Evolutionary conservation across 805 yeast species (phyloP).

Genomic region (Metschnikowia picachoensis): DNA sequence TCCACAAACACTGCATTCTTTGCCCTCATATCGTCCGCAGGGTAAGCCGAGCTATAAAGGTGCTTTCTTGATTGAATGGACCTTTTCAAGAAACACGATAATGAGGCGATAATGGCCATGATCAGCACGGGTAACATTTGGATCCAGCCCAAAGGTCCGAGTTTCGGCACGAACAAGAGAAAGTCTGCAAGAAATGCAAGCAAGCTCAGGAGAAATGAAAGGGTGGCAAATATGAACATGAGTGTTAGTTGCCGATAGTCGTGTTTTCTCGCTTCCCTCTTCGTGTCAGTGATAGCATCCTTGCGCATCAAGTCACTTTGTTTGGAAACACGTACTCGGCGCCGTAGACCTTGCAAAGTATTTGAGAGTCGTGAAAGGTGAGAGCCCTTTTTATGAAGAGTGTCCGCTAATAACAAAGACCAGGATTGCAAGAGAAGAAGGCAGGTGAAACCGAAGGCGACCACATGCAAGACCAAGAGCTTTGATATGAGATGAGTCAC

Average conservation of each 20-base stretch:
- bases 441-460: slow-evolving; percentile 33
- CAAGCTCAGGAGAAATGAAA: slow-evolving; percentile 65
- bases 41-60: slow-evolving; percentile 25
- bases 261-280: not conserved
- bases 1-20: slow-evolving; percentile 6
- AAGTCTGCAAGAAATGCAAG: slow-evolving; percentile 81
- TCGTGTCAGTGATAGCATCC: not conserved
- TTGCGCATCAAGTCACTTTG: not conserved
- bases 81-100: slow-evolving; percentile 70
- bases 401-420: slow-evolving; percentile 1
- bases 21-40: slow-evolving; percentile 9
- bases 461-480: slow-evolving; percentile 38
- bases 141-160: slow-evolving; percentile 85
- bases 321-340: too few relatives aligned
- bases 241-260: slow-evolving; percentile 34
- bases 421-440: slow-evolving; percentile 11
- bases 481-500: slow-evolving; percentile 40
- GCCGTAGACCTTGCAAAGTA: not conserved
- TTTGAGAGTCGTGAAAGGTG: not conserved
- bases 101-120: slow-evolving; percentile 58
- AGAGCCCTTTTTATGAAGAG: not conserved
- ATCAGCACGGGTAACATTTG: slow-evolving; percentile 65
- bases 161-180: slow-evolving; percentile 67
- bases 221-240: slow-evolving; percentile 56
- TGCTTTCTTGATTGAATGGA: slow-evolving; percentile 50